These are phyloP conservation scores for Tremella fuciformis DNA, from an alignment of 768 basidiomycete genomes.

Conservation along the genomic window DNA sequence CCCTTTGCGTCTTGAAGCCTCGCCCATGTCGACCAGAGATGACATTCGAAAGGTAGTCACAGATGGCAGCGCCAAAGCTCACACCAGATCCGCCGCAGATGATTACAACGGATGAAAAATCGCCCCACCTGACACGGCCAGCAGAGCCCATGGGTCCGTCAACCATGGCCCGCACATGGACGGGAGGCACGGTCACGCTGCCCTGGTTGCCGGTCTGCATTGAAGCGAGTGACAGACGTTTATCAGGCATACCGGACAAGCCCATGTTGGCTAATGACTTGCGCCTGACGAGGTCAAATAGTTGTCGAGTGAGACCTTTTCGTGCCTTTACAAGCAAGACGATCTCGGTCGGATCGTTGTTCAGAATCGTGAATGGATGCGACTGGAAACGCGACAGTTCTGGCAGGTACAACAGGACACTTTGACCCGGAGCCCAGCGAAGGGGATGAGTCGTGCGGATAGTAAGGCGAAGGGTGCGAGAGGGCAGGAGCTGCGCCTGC, in stretches of 20 bases:
- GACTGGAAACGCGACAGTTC: constrained; percentile 62
- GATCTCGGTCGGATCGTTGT: constrained; percentile 60
- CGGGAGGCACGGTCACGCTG: constrained; percentile 41
- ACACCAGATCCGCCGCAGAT: constrained; percentile 73
- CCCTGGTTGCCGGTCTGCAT: constrained; percentile 7
- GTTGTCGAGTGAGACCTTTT: constrained; percentile 65
- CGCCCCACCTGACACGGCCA: constrained; percentile 61
- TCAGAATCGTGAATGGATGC: constrained; percentile 73
- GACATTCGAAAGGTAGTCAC: constrained; percentile 64
- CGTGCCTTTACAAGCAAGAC: constrained; percentile 68
- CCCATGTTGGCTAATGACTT: constrained; percentile 30
- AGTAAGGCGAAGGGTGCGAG: constrained; percentile 67
- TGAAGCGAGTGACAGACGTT: constrained; percentile 21
- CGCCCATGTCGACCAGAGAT: constrained; percentile 58
- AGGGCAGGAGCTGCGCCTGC: constrained; percentile 67
- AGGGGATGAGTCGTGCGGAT: constrained; percentile 61
- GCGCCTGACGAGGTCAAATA: constrained; percentile 61
- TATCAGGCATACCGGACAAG: constrained; percentile 13
- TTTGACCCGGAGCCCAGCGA: constrained; percentile 74
- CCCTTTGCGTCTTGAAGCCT: constrained; percentile 57
- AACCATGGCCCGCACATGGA: constrained; percentile 59
- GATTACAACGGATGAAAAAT: constrained; percentile 62
- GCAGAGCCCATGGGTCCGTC: constrained; percentile 72
- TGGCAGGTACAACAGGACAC: constrained; percentile 68
- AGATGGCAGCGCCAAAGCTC: constrained; percentile 65